Evolutionary conservation across 2,329 filamentous ascomycete species (phyloP).

Genomic region (Colletotrichum shisoi): DNA sequence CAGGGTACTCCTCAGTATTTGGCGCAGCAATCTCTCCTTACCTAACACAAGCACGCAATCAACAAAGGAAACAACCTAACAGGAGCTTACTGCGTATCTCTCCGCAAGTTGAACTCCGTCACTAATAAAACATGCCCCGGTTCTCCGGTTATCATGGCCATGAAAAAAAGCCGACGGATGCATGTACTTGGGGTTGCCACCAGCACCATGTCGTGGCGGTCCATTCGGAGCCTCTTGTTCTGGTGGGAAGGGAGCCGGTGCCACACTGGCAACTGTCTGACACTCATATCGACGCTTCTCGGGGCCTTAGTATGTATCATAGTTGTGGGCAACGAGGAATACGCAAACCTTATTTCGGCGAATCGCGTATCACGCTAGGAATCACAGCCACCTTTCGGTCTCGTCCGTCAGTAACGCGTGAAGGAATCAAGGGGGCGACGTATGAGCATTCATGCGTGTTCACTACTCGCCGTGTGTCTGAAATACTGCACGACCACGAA

Average conservation of each 20-base stretch:
- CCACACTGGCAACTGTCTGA: neutral
- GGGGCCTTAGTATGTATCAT: neutral
- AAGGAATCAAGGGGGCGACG: neutral
- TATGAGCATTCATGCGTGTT: neutral
- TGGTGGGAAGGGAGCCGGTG: neutral
- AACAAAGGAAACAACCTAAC: neutral
- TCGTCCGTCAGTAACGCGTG: neutral
- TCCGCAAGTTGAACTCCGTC: neutral
- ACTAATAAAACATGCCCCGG: too few species aligned
- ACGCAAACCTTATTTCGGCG: neutral
- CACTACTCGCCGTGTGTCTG: neutral
- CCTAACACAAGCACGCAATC: neutral
- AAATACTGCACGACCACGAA: conserved; percentile 4
- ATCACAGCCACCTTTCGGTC: neutral
- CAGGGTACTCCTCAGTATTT: neutral
- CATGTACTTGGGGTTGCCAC: neutral
- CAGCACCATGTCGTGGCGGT: neutral
- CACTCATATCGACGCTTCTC: neutral
- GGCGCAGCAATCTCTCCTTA: neutral
- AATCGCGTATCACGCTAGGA: neutral
- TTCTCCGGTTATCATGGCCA: too few species aligned
- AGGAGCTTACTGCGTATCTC: neutral
- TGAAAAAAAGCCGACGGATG: neutral
- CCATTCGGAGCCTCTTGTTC: neutral
- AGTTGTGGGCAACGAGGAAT: neutral